Evolutionary conservation across 2,329 filamentous ascomycete genomes (phyloP).

Genomic region (Colletotrichum liriopes): DNA sequence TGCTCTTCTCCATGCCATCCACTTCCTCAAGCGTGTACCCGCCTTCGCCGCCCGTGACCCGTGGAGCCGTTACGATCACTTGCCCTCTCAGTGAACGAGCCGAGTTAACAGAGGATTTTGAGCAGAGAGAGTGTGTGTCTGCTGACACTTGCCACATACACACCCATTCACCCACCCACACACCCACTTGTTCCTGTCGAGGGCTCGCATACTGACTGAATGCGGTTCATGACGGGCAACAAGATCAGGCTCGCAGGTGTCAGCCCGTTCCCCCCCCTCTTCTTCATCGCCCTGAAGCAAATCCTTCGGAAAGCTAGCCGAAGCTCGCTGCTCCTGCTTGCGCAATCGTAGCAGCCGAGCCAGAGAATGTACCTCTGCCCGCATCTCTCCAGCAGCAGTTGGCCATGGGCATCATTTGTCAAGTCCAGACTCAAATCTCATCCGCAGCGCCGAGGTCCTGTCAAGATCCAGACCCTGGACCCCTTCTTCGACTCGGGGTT

Average conservation of each 20-base stretch:
- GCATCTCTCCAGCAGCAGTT: not conserved
- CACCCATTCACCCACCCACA: not conserved
- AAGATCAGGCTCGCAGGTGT: not conserved
- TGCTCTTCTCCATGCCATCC: not conserved
- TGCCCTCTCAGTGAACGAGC: not conserved
- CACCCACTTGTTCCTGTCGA: not conserved
- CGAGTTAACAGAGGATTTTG: not conserved
- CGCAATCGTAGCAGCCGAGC: not conserved
- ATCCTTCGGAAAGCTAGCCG: slow-evolving; percentile 25
- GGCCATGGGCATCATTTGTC: not conserved
- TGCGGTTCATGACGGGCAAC: not conserved
- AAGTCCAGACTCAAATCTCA: not conserved
- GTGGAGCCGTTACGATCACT: not conserved
- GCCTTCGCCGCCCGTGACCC: not conserved
- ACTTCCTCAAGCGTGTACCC: not conserved
- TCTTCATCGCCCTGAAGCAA: not conserved
- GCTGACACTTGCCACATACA: not conserved
- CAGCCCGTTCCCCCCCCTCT: not conserved
- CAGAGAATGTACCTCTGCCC: not conserved
- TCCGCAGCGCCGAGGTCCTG: not conserved
- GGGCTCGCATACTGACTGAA: not conserved
- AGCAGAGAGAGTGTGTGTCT: not conserved
- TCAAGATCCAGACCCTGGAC: not conserved
- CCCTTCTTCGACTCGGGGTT: not conserved
- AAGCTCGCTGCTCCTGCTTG: not conserved